Evolutionary conservation across 2,329 filamentous ascomycete species (phyloP).

Genomic region (Sclerotinia glacialis): DNA sequence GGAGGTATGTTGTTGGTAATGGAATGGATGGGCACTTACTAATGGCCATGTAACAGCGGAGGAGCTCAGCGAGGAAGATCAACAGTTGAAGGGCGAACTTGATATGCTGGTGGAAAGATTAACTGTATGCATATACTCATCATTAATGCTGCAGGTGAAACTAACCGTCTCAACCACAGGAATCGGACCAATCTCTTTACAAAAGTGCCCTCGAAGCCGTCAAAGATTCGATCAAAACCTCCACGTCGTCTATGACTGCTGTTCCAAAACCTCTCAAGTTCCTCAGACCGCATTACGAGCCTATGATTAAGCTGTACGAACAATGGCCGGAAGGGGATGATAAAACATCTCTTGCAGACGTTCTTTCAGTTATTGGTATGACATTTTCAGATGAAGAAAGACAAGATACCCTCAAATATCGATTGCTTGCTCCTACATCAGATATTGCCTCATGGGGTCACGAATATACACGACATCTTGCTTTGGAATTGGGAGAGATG

Average conservation of each 20-base stretch:
- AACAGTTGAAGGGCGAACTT: constrained; percentile 95
- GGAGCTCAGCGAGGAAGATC: constrained; percentile 95
- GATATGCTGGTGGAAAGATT: constrained; percentile 97
- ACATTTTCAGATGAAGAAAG: constrained; percentile 96
- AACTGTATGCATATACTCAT: constrained; percentile 57
- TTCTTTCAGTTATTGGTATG: constrained; percentile 96
- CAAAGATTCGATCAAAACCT: constrained; percentile 98
- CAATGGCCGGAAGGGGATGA: constrained; percentile 81
- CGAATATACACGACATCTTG: constrained; percentile 94
- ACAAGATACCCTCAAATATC: constrained; percentile 94
- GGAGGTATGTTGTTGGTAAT: constrained; percentile 41
- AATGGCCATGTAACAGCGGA: constrained; percentile 52
- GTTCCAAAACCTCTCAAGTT: constrained; percentile 99
- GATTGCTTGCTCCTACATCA: constrained; percentile 81
- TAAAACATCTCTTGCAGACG: constrained; percentile 89
- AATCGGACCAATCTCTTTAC: constrained; percentile 83
- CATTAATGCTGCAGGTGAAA: constrained; percentile 4
- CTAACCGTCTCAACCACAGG: constrained; percentile 51
- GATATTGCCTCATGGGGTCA: constrained; percentile 98
- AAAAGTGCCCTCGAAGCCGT: constrained; percentile 91
- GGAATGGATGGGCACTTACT: constrained; percentile 40
- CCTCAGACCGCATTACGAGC: constrained; percentile 91
- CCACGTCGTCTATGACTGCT: constrained; percentile 98
- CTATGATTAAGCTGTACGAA: constrained; percentile 82
- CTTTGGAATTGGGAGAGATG: constrained; percentile 92